Conservation (phyloP, 352 stramenopile species). For the Globisporangium camurandrum region DNA sequence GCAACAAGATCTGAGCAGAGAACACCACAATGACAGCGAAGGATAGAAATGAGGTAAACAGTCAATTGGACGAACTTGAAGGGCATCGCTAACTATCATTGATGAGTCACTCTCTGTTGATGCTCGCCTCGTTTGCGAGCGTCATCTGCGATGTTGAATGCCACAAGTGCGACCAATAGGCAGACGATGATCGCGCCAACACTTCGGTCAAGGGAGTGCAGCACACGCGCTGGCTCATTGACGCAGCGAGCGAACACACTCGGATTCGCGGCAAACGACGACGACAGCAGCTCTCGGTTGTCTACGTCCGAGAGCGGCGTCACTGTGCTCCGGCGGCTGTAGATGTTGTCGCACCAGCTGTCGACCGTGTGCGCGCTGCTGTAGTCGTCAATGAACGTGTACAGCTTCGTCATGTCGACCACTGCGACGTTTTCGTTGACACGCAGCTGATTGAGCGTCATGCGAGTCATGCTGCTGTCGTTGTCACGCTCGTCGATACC, state of each 20-base stretch:
- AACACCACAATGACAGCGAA: too few species aligned
- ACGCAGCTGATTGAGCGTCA: neutral
- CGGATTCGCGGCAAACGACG: neutral
- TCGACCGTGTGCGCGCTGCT: neutral
- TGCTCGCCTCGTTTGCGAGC: too few species aligned
- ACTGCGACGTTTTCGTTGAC: neutral
- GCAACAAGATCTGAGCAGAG: too few species aligned
- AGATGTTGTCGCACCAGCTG: neutral
- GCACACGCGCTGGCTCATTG: neutral
- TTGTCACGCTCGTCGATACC: conserved; percentile 14
- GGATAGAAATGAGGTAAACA: too few species aligned
- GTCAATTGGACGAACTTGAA: too few species aligned
- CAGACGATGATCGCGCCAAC: neutral
- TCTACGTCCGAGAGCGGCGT: too few species aligned
- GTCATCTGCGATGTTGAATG: neutral
- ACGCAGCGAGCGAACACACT: neutral
- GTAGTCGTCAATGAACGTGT: neutral
- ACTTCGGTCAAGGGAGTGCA: neutral
- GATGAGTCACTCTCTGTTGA: too few species aligned
- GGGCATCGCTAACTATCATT: too few species aligned
- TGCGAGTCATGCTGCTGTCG: neutral
- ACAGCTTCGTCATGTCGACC: neutral
- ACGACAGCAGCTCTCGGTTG: neutral
- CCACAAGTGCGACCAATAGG: neutral
- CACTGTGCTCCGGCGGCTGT: neutral